A percentile compares a stretch with the other conserved stretches of the same genome.
These are phyloP conservation scores for Spinacia oleracea DNA, from an alignment of 179 eudicot genomes.

Conservation along the genomic window DNA sequence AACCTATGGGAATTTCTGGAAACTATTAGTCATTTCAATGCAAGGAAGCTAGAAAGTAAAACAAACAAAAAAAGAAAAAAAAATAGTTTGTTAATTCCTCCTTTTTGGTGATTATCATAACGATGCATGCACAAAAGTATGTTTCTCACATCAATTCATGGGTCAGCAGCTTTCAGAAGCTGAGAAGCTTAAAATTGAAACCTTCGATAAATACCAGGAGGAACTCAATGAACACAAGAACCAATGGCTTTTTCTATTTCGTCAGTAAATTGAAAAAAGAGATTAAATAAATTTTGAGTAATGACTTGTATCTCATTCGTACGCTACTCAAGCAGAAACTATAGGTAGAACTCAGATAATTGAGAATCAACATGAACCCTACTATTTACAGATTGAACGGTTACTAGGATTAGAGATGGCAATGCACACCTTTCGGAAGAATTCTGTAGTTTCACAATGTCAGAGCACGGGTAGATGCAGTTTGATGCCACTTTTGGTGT, in stretches of 20 bases:
- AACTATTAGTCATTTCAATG: too few relatives aligned
- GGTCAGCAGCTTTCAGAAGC: background rate
- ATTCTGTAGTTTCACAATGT: background rate
- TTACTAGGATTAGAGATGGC: background rate
- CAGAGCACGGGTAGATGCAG: background rate
- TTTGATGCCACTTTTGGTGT: constrained; percentile 5
- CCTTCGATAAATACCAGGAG: background rate
- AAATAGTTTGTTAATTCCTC: too few relatives aligned
- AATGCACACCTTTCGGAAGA: constrained; percentile 9
- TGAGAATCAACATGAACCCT: background rate
- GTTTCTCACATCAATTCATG: too few relatives aligned
- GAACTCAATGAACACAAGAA: too few relatives aligned
- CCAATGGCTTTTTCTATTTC: too few relatives aligned
- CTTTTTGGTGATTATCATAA: too few relatives aligned
- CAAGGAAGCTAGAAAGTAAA: too few relatives aligned
- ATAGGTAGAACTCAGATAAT: background rate
- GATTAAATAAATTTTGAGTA: too few relatives aligned
- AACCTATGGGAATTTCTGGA: too few relatives aligned
- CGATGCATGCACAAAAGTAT: too few relatives aligned
- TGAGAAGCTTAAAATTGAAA: background rate
- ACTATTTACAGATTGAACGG: background rate
- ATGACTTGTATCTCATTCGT: too few relatives aligned
- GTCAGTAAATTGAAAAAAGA: background rate
- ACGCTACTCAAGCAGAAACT: background rate
- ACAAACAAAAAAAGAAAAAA: too few relatives aligned